Conservation (phyloP, 2,329 filamentous ascomycete species). For the Aspergillus sp. region DNA sequence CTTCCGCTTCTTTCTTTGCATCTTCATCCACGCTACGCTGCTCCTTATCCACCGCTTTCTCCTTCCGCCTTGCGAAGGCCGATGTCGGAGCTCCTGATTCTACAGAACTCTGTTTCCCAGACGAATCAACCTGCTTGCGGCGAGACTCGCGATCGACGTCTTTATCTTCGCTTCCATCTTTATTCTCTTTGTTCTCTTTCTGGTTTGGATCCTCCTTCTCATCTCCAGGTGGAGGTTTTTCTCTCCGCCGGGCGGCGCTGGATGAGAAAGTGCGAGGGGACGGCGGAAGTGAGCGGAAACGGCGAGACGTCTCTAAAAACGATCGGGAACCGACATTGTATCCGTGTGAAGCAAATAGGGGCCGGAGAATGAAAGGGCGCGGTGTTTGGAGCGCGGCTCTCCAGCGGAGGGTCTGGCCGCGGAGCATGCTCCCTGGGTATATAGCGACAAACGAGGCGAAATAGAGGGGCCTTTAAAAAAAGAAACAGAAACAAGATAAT, state of each 20-base stretch:
- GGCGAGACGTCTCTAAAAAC: constrained; percentile 24
- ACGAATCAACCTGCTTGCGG: constrained; percentile 41
- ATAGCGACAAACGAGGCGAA: constrained; percentile 13
- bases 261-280: constrained; percentile 45
- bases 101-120: constrained; percentile 26
- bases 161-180: constrained; percentile 33
- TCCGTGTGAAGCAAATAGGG: constrained; percentile 32
- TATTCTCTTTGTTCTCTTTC: constrained; percentile 28
- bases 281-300: constrained; percentile 26
- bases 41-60: constrained; percentile 40
- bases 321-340: constrained; percentile 32
- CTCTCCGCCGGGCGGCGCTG: constrained; percentile 53
- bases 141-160: constrained; percentile 46
- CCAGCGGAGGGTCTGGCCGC: constrained; percentile 66
- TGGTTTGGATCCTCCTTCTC: constrained; percentile 31
- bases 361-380: constrained; percentile 38
- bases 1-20: constrained; percentile 44
- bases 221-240: constrained; percentile 52
- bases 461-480: constrained; percentile 1
- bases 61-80: constrained; percentile 40
- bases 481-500: constrained; percentile 9
- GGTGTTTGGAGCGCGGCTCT: constrained; percentile 58
- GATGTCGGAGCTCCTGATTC: constrained; percentile 36
- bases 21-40: constrained; percentile 38
- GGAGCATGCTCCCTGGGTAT: constrained; percentile 56